Evolutionary conservation across 306 rosid genomes (phyloP).

Genomic region (Mucuna pruriens): DNA sequence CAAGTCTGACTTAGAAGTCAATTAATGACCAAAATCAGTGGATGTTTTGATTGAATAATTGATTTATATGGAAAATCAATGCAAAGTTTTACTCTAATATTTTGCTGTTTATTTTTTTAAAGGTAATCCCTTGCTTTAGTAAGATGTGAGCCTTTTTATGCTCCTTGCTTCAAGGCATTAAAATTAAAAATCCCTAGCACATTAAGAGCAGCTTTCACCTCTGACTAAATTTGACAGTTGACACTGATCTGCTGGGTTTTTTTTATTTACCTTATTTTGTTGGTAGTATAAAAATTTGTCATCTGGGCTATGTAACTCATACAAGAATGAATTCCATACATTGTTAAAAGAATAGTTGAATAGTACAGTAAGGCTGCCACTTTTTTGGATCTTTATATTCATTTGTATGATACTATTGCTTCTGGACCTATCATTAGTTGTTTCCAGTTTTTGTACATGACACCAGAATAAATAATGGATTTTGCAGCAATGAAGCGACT

Average conservation of each 20-base stretch:
- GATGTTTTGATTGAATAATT: background rate
- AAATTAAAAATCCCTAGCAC: background rate
- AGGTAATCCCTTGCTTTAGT: background rate
- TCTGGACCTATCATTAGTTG: background rate
- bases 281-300: slow-evolving; percentile 2
- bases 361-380: background rate
- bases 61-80: background rate
- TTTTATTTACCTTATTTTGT: background rate
- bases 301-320: background rate
- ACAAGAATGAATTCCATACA: slow-evolving; percentile 8
- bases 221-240: background rate
- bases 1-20: background rate
- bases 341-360: slow-evolving; percentile 7
- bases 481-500: slow-evolving; percentile 93
- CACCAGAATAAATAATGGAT: slow-evolving; percentile 34
- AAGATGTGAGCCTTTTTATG: background rate
- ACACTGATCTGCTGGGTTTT: background rate
- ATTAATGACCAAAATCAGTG: background rate
- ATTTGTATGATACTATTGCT: slow-evolving; percentile 1
- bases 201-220: background rate
- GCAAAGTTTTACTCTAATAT: background rate
- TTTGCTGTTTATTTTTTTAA: background rate
- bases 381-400: slow-evolving; percentile 1
- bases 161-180: background rate
- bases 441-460: background rate